These are phyloP conservation scores for Ceratocystis albifundus DNA, from an alignment of 2,329 filamentous ascomycete genomes.

Conservation along the genomic window DNA sequence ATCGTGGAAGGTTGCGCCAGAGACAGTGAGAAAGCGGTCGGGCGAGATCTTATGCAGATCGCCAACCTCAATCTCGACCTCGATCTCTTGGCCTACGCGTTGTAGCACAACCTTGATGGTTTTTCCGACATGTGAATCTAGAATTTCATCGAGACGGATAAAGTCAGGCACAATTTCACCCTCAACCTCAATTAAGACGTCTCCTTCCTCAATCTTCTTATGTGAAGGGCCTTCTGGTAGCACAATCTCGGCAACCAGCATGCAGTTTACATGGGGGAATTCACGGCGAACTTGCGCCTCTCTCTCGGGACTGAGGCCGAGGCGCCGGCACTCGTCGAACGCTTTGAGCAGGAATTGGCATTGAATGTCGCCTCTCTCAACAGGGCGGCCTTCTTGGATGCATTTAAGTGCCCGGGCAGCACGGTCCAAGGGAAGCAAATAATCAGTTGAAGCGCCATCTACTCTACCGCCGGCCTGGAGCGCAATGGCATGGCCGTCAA, in stretches of 20 bases:
- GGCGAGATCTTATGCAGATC: constrained; percentile 92
- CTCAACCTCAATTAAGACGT: constrained; percentile 87
- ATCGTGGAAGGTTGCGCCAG: constrained; percentile 88
- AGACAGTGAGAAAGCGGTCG: constrained; percentile 87
- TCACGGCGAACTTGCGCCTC: constrained; percentile 71
- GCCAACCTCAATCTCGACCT: constrained; percentile 73
- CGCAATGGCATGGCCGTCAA: constrained; percentile 83
- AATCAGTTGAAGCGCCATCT: constrained; percentile 93
- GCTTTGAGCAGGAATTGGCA: constrained; percentile 95
- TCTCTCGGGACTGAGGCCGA: constrained; percentile 75
- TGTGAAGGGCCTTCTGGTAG: constrained; percentile 83
- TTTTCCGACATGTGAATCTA: constrained; percentile 75
- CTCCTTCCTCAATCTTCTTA: constrained; percentile 80
- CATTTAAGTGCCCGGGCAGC: constrained; percentile 78
- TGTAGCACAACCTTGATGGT: constrained; percentile 74
- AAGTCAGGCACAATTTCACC: constrained; percentile 88
- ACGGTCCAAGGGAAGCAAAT: constrained; percentile 87
- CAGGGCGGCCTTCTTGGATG: constrained; percentile 60
- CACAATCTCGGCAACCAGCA: constrained; percentile 93
- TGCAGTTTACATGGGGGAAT: constrained; percentile 88
- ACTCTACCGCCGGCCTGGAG: constrained; percentile 87
- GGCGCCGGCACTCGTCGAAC: constrained; percentile 87
- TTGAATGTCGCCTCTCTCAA: constrained; percentile 92
- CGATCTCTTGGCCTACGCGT: constrained; percentile 74
- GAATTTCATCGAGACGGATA: constrained; percentile 75